A percentile compares a stretch with the other conserved stretches of the same genome.
Evolutionary conservation across 495 filamentous ascomycete genomes (phyloP).

Genomic region (Podospora pseudopauciseta): DNA sequence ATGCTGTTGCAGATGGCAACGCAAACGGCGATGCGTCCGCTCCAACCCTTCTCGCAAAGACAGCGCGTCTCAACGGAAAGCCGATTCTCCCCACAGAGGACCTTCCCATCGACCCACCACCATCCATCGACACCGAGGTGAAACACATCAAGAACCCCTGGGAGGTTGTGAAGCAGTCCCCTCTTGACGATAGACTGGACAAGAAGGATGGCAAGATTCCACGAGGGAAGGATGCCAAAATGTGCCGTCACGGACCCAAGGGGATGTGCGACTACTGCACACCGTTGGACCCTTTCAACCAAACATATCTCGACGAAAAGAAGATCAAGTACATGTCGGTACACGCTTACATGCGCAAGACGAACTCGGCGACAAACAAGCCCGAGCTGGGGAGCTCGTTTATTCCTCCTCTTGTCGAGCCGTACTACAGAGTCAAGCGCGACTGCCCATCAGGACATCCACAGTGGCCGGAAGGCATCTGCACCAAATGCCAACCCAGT

Average conservation of each 20-base stretch:
- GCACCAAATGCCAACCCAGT: slow-evolving; percentile 96
- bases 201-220: slow-evolving; percentile 90
- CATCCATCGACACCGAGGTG: slow-evolving; percentile 54
- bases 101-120: slow-evolving; percentile 53
- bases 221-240: slow-evolving; percentile 67
- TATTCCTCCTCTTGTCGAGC: slow-evolving; percentile 93
- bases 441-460: slow-evolving; percentile 93
- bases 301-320: slow-evolving; percentile 81
- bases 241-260: slow-evolving; percentile 93
- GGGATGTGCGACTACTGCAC: slow-evolving; percentile 99
- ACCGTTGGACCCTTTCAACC: slow-evolving; percentile 91
- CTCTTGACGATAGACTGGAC: slow-evolving; percentile 80
- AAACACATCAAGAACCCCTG: slow-evolving; percentile 80
- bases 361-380: slow-evolving; percentile 94
- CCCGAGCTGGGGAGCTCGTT: slow-evolving; percentile 86
- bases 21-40: slow-evolving; percentile 38
- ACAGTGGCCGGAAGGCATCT: slow-evolving; percentile 95
- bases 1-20: slow-evolving; percentile 29
- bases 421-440: slow-evolving; percentile 81
- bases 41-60: slow-evolving; percentile 39
- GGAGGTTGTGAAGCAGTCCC: slow-evolving; percentile 84
- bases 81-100: slow-evolving; percentile 68
- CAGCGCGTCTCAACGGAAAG: slow-evolving; percentile 71
- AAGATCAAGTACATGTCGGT: slow-evolving; percentile 99
- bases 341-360: slow-evolving; percentile 88